Evolutionary conservation across 2,329 filamentous ascomycete genomes (phyloP), one percentile per base, ranked within the genome.

Genomic region (Orbilia quercus): DNA sequence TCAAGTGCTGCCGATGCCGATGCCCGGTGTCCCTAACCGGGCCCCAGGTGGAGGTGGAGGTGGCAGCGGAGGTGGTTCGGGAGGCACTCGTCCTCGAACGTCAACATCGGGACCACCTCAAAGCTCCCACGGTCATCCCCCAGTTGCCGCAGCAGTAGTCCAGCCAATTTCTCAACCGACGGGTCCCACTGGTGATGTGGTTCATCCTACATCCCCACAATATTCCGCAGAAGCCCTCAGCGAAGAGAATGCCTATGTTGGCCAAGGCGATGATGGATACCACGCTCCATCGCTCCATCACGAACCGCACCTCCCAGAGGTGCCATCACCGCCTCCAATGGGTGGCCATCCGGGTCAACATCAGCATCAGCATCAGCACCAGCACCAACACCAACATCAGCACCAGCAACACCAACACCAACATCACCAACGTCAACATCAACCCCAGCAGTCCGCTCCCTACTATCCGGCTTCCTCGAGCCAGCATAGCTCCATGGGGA

Each of bases 1-100:
- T 11, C 93, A 97, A 79, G 95, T 99, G 11, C 91, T 98, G 16
- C 95, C 95, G 5, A 96, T 96, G 91, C 77, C 77, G 16, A 89
- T 89, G 48, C 89, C 90, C 76, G 89, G 89, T 7, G 84, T 88
- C 11, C 84, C 85, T 1, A 87, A 85, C 78, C 85, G 84, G 45
- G 83, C 84, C 64, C 82, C 81, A 20, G 84, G 83, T 34, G 66
- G 50, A 42, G 55, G 58, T 20, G 84, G 83, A 23, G 66, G 50
- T 50, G 55, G 58, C 25, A 58, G 81, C 36, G 80, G 16, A 7
- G 31, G 67, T 66, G 51, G 58, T 48, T 5, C 44, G 11, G 59
- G 38, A 36, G 28, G 53, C 7, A 22, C 59, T 42, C 54, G 65
- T 20, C 48, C 54, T 22, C 51, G 64, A 31, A 70, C 53, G 34